Evolutionary conservation across 257 asterid species (phyloP).

Genomic region (Solanum clarkiae): DNA sequence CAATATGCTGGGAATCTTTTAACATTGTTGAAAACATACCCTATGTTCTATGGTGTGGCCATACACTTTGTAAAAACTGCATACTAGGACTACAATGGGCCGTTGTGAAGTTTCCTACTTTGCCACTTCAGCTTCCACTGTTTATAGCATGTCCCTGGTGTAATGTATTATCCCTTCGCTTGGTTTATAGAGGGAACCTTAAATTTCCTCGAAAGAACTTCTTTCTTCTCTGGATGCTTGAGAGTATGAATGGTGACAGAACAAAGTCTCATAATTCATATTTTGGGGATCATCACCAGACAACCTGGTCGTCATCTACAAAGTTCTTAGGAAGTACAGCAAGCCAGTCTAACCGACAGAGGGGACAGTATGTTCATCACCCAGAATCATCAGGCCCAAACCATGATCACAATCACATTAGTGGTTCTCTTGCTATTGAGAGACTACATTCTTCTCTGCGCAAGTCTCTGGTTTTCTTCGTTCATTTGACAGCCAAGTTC

Average conservation of each 20-base stretch:
- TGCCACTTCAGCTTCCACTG: conserved; percentile 87
- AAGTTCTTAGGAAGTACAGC: conserved; percentile 18
- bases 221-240: conserved; percentile 97
- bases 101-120: conserved; percentile 60
- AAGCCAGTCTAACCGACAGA: conserved; percentile 16
- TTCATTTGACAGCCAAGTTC: conserved; percentile 77
- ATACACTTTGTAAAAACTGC: conserved; percentile 97
- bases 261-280: conserved; percentile 40
- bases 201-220: conserved; percentile 86
- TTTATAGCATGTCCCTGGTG: conserved; percentile 95
- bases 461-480: conserved; percentile 55
- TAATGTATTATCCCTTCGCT: conserved; percentile 61
- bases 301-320: conserved; percentile 36
- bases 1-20: conserved; percentile 92
- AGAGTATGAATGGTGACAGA: conserved; percentile 90
- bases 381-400: conserved; percentile 35
- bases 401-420: conserved; percentile 12
- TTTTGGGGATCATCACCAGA: conserved; percentile 44
- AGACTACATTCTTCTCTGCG: conserved; percentile 45
- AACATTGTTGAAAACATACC: conserved; percentile 90
- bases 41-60: conserved; percentile 91
- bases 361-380: conserved; percentile 20
- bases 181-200: conserved; percentile 65
- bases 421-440: conserved; percentile 30
- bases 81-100: conserved; percentile 86